Conservation (phyloP, 257 asterid species). For the Ilex asprella region DNA sequence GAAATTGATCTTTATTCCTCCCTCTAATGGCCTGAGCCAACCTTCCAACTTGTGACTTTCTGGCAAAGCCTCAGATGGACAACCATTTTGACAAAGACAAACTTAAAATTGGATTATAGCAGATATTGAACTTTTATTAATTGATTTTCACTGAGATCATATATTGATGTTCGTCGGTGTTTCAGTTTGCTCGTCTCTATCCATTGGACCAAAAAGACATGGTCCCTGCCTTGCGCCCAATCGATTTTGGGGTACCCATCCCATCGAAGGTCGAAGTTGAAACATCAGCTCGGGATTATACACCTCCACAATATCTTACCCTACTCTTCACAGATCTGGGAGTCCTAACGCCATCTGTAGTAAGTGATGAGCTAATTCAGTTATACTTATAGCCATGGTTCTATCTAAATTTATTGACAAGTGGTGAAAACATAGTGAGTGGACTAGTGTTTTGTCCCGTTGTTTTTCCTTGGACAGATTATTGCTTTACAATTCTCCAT, state of each 20-base stretch:
- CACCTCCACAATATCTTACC: conserved; percentile 84
- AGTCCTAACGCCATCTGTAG: conserved; percentile 87
- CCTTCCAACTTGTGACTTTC: too few species aligned
- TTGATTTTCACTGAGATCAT: background rate
- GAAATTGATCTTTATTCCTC: too few species aligned
- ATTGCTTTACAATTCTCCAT: background rate
- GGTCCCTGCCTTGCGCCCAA: conserved; percentile 83
- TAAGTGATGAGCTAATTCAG: conserved; percentile 84
- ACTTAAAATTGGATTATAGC: too few species aligned
- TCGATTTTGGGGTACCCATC: conserved; percentile 91
- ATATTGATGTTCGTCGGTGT: conserved; percentile 1
- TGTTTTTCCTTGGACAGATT: background rate
- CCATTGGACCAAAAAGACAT: conserved; percentile 89
- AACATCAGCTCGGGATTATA: conserved; percentile 90
- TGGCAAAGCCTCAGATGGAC: too few species aligned
- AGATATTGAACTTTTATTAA: too few species aligned
- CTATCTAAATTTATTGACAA: background rate
- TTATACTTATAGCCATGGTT: conserved; percentile 42
- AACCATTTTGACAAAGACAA: too few species aligned
- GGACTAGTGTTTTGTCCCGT: background rate
- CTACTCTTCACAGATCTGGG: conserved; percentile 85
- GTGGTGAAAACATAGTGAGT: background rate
- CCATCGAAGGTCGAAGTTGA: conserved; percentile 92
- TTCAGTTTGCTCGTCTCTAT: conserved; percentile 90
- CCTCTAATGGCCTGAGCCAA: too few species aligned